Percentiles rank a stretch among this genome's conserved stretches.
phyloP scores from a whole-genome alignment of 2,329 filamentous ascomycete species.

The Amesomyces nigricolor region DNA sequence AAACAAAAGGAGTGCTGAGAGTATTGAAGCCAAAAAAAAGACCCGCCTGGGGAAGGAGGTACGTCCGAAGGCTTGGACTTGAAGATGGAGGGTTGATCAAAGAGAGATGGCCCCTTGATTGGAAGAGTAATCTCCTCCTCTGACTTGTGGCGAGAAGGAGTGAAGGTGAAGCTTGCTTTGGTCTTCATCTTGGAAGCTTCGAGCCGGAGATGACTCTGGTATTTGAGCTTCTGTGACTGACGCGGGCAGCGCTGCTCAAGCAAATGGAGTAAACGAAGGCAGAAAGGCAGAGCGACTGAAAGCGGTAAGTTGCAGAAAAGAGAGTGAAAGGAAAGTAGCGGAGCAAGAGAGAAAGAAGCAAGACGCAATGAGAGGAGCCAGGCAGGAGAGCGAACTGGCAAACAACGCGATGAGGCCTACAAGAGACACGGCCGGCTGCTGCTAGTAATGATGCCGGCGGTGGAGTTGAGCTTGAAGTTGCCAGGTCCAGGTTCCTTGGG shows the following conservation, averaged over 20 bases:
- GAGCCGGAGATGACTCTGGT: background rate
- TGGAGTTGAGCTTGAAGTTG: background rate
- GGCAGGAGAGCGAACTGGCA: background rate
- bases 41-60: background rate
- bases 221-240: background rate
- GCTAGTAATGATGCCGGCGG: background rate
- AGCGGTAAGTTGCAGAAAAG: slow-evolving; percentile 3
- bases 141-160: background rate
- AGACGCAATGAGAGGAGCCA: background rate
- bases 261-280: background rate
- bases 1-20: background rate
- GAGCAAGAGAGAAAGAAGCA: background rate
- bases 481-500: too few relatives aligned
- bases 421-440: background rate
- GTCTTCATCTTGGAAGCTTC: background rate
- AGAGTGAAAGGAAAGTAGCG: background rate
- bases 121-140: background rate
- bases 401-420: slow-evolving; percentile 8
- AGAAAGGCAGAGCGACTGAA: background rate
- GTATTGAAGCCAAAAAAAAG: background rate
- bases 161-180: background rate
- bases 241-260: background rate
- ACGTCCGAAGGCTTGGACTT: slow-evolving; percentile 13
- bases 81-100: slow-evolving; percentile 13
- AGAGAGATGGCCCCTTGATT: slow-evolving; percentile 4